These are phyloP conservation scores for Heliophila coronopifolia DNA, from an alignment of 441 rosid species.

Conservation along the genomic window DNA sequence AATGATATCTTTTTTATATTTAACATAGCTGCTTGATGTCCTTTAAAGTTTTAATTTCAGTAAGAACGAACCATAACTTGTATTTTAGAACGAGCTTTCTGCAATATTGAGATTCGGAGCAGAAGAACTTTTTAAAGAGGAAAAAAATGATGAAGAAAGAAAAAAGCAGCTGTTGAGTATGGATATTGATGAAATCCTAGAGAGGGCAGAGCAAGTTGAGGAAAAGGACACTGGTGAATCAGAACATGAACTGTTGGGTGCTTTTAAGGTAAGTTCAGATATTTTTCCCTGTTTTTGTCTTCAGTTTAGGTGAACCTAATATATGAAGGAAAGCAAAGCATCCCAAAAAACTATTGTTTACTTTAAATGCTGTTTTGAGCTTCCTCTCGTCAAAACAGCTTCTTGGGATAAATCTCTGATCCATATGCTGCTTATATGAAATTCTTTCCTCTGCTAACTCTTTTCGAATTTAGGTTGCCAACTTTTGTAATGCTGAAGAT, in stretches of 20 bases:
- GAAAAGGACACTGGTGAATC: conserved; percentile 63
- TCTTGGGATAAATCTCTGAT: background rate
- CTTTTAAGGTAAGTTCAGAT: conserved; percentile 74
- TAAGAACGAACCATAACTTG: conserved; percentile 1
- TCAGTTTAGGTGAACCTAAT: background rate
- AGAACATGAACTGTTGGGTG: conserved; percentile 79
- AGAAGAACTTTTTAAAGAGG: conserved; percentile 97
- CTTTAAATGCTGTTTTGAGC: background rate
- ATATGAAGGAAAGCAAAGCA: conserved; percentile 4
- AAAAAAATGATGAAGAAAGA: conserved; percentile 92
- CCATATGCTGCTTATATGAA: conserved; percentile 9
- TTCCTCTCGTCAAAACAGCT: conserved; percentile 6
- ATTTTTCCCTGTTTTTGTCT: background rate
- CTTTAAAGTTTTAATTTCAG: conserved; percentile 5
- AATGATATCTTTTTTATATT: conserved; percentile 24
- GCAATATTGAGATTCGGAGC: conserved; percentile 99
- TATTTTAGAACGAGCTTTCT: conserved; percentile 84
- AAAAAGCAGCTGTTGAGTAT: conserved; percentile 79
- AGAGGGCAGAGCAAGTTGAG: conserved; percentile 97
- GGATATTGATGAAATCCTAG: conserved; percentile 98
- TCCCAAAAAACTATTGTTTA: background rate
- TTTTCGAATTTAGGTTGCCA: conserved; percentile 65
- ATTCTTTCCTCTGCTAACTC: conserved; percentile 12
- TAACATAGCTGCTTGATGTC: background rate
- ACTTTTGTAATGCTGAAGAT: conserved; percentile 83